Evolutionary conservation across 2,329 filamentous ascomycete species (phyloP), one percentile per base, ranked within the genome.

Genomic region (Cordyceps cateniannulata): DNA sequence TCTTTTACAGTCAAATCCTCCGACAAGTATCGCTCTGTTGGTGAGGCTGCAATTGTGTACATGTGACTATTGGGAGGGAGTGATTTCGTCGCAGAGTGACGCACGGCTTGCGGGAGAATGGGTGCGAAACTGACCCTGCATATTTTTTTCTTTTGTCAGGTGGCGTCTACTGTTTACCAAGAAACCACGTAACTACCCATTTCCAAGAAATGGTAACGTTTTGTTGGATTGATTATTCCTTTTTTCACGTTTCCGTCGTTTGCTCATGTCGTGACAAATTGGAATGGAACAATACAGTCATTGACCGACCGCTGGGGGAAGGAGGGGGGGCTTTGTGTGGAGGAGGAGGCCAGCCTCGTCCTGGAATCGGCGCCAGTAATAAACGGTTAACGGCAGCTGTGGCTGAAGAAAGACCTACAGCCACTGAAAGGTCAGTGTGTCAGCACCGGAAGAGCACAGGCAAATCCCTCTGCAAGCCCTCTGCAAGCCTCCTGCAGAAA

Each of bases 301-400:
- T 25, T 54, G 22, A 6, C 40, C 14, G 40, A n/a, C n/a, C 18
- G 35, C 3, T 3, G 12, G 5, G n/a, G 49, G 42, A 40, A 40
- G 32, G 52, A 18, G 14, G 40, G 38, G 53, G 40, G 42, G 29
- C 54, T 20, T 44, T 44, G 18, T 47, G n/a, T 4, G 8, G 25
- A 18, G 18, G 9, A 4, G 5, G 5, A 25, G 45, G 32, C 32
- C 55, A 59, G 49, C 55, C 61, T 20, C 51, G 45, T n/a, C 22
- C 55, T 55, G 59, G 58, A 49, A 63, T 63, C 48, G 20, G 27
- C 52, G 44, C 51, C 38, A 54, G 45, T 32, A 35, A 58, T 32
- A 45, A 58, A 60, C 56, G 29, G 50, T 20, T 54, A 25, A 27
- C 29, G 27, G 35, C 9, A n/a, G 29, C 5, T 9, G 25, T n/a